These are phyloP conservation scores for Claviceps sp. DNA, from an alignment of 2,329 filamentous ascomycete genomes.

Conservation along the genomic window DNA sequence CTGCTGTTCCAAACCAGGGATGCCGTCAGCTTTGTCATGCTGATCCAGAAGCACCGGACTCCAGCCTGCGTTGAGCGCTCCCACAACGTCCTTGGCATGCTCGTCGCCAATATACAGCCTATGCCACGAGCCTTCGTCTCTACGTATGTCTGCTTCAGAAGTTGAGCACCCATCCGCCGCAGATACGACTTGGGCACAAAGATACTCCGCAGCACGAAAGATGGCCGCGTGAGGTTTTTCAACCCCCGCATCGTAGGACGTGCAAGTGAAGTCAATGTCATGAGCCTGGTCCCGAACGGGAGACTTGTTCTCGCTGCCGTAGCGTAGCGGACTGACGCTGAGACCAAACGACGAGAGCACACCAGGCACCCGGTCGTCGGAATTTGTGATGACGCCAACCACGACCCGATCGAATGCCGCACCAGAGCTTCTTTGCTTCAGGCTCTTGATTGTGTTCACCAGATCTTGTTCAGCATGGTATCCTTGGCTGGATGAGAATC, in stretches of 20 bases:
- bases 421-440: conserved; percentile 17
- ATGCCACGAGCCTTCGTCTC: conserved; percentile 15
- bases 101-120: conserved; percentile 44
- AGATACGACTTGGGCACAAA: conserved; percentile 23
- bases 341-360: conserved; percentile 42
- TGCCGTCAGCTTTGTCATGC: conserved; percentile 1
- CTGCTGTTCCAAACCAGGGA: conserved; percentile 8
- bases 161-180: conserved; percentile 3
- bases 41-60: conserved; percentile 12
- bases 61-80: conserved; percentile 22
- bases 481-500: conserved; percentile 39
- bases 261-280: conserved; percentile 41
- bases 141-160: conserved; percentile 6
- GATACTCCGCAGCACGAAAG: conserved; percentile 38
- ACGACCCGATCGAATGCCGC: conserved; percentile 24
- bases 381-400: conserved; percentile 49
- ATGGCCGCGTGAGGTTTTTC: conserved; percentile 46
- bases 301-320: conserved; percentile 8
- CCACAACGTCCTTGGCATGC: conserved; percentile 34
- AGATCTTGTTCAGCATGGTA: conserved; percentile 37
- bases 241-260: conserved; percentile 49
- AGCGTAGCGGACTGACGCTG: conserved; percentile 25
- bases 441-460: conserved; percentile 26
- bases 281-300: conserved; percentile 4
- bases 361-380: conserved; percentile 43